phyloP scores from a whole-genome alignment of 2,329 filamentous ascomycete species.

The Colletotrichum noveboracense region DNA sequence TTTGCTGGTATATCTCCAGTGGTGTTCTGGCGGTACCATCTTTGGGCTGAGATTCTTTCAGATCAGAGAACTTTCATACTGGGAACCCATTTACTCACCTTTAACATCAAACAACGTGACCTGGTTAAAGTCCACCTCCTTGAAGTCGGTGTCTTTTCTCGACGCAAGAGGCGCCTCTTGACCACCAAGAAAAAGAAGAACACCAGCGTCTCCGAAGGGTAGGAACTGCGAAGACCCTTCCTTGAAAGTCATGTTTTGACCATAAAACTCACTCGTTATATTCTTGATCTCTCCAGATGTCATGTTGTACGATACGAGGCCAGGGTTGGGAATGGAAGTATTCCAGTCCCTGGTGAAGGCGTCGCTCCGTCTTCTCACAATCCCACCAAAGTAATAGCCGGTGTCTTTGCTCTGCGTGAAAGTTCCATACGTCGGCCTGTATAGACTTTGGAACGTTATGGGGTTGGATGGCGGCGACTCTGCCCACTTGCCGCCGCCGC shows the following conservation, averaged over 20 bases:
- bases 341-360: constrained; percentile 21
- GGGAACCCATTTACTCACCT: background rate
- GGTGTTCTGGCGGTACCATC: fast-evolving
- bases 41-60: background rate
- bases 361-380: constrained; percentile 28
- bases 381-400: constrained; percentile 38
- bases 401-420: constrained; percentile 27
- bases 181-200: constrained; percentile 38
- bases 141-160: constrained; percentile 14
- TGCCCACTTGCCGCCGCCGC: constrained; percentile 36
- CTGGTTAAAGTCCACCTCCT: constrained; percentile 28
- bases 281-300: constrained; percentile 34
- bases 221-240: constrained; percentile 34
- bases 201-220: constrained; percentile 36
- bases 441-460: constrained; percentile 40
- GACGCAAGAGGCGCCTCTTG: constrained; percentile 26
- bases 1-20: background rate
- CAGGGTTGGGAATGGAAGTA: constrained; percentile 20
- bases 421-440: constrained; percentile 31
- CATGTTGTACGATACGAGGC: constrained; percentile 37
- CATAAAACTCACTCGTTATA: constrained; percentile 23
- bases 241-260: constrained; percentile 29
- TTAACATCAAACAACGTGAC: constrained; percentile 18
- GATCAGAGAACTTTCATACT: too few relatives aligned
- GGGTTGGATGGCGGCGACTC: constrained; percentile 24